Evolutionary conservation across 1,284 basidiomycete species (phyloP), one percentile per base, ranked within the genome.

Genomic region (Polyporus tsugae): DNA sequence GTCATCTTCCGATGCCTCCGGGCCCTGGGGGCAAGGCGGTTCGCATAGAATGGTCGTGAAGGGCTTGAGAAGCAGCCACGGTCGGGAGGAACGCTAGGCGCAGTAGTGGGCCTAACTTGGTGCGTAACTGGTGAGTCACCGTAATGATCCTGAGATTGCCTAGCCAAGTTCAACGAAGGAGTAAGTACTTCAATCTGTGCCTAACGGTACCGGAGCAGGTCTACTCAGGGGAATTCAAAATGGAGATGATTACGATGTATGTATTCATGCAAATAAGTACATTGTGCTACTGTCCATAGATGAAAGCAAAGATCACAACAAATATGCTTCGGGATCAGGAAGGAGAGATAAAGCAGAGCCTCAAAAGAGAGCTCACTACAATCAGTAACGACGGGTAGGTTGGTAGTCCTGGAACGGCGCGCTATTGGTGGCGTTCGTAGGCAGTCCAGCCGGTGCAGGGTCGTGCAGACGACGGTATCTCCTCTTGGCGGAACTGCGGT

Each of bases 401-500:
- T 75, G 70, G 70, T 79, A 79, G 69, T 73, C 74, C 62, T 72
- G 78, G 78, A 76, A 82, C 78, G 76, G 76, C 7, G 74, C 73
- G 64, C 64, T 63, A 62, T 59, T 72, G 63, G 62, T 19, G 52
- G 66, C 38, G 68, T 25, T 59, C 33, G 66, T 53, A 25, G 76
- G 70, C 6, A 76, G 61, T 6, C 78, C 78, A 5, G 63, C 71
- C 17, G 78, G 78, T 10, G 77, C 78, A 19, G 77, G 76, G 58
- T 78, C 78, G 55, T 78, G 75, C 69, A 79, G 69, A 36, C 71
- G 71, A 52, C 74, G 73, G 68, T 79, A 79, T 60, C 74, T 55
- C 62, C 10, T 79, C 78, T 83, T 80, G 70, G 75, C 75, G 76
- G 82, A 73, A n/a, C 72, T 63, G 29, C 75, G 71, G 35, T 84